These are phyloP conservation scores for Fusarium sp. DNA, from an alignment of 2,329 filamentous ascomycete species.

Conservation along the genomic window DNA sequence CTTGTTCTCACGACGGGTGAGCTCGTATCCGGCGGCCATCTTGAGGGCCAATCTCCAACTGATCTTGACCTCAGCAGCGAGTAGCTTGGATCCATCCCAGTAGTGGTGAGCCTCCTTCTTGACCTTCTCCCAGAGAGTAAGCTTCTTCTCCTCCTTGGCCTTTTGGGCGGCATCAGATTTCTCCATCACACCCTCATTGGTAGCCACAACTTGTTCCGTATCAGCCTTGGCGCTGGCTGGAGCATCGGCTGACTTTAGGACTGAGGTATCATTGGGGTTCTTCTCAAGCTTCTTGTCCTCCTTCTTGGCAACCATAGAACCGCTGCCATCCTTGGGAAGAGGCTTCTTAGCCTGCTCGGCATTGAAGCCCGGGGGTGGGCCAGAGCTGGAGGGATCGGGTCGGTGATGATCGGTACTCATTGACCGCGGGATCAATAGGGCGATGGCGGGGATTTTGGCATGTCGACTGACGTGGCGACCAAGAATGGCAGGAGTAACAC, in stretches of 20 bases:
- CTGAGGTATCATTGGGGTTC: slow-evolving; percentile 18
- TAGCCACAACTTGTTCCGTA: slow-evolving; percentile 55
- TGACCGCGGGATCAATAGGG: slow-evolving; percentile 67
- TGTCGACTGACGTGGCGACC: slow-evolving; percentile 60
- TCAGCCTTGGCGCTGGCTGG: slow-evolving; percentile 51
- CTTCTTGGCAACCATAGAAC: slow-evolving; percentile 50
- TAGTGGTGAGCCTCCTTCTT: slow-evolving; percentile 96
- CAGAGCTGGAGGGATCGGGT: slow-evolving; percentile 62
- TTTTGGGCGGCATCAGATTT: slow-evolving; percentile 67
- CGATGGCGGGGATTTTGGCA: slow-evolving; percentile 62
- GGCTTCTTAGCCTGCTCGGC: slow-evolving; percentile 90
- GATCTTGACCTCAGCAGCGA: slow-evolving; percentile 92
- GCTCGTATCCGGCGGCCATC: slow-evolving; percentile 97
- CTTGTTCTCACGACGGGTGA: slow-evolving; percentile 91
- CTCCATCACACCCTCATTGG: slow-evolving; percentile 69
- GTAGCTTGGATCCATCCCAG: slow-evolving; percentile 97
- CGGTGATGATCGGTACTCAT: slow-evolving; percentile 70
- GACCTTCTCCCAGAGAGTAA: slow-evolving; percentile 90
- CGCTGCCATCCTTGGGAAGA: slow-evolving; percentile 66
- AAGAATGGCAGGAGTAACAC: slow-evolving; percentile 59
- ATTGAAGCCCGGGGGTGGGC: slow-evolving; percentile 90
- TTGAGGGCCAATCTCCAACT: slow-evolving; percentile 91
- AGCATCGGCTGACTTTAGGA: slow-evolving; percentile 40
- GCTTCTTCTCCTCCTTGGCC: slow-evolving; percentile 81
- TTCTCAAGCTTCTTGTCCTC: slow-evolving; percentile 49